These are phyloP conservation scores for Apiospora pterosperma DNA, from an alignment of 2,329 filamentous ascomycete genomes.

Conservation along the genomic window DNA sequence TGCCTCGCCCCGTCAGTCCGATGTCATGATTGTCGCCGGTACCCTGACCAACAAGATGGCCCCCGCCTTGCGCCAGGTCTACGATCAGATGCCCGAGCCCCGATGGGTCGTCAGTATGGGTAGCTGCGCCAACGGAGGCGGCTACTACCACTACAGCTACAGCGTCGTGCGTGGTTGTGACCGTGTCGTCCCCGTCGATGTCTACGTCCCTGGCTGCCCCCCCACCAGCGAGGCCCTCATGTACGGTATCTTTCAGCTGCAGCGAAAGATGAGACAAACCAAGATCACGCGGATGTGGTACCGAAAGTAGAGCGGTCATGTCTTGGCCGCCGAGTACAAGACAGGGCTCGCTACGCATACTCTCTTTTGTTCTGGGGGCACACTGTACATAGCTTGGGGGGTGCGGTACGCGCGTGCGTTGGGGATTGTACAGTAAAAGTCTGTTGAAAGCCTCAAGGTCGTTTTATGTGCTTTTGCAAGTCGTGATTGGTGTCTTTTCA, in stretches of 20 bases:
- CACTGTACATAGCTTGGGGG: slow-evolving; percentile 4
- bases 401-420: not conserved
- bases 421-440: slow-evolving; percentile 2
- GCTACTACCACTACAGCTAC: slow-evolving; percentile 87
- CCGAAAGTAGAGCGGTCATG: slow-evolving; percentile 41
- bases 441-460: not conserved
- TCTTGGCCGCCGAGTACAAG: not conserved
- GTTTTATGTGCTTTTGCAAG: not conserved
- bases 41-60: slow-evolving; percentile 97
- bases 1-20: slow-evolving; percentile 80
- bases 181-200: slow-evolving; percentile 73
- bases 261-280: slow-evolving; percentile 69
- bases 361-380: slow-evolving; percentile 5
- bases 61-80: slow-evolving; percentile 82
- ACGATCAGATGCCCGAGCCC: slow-evolving; percentile 94
- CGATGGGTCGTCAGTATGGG: slow-evolving; percentile 85
- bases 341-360: not conserved
- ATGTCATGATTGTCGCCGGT: slow-evolving; percentile 91
- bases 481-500: not conserved
- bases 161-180: slow-evolving; percentile 73
- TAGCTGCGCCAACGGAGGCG: slow-evolving; percentile 79
- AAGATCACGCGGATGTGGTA: slow-evolving; percentile 57
- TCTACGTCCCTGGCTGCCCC: slow-evolving; percentile 75
- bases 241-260: slow-evolving; percentile 71
- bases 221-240: slow-evolving; percentile 60